Base-by-base conservation (phyloP, 352 stramenopile species). In the Phytopythium kandeliae region DNA sequence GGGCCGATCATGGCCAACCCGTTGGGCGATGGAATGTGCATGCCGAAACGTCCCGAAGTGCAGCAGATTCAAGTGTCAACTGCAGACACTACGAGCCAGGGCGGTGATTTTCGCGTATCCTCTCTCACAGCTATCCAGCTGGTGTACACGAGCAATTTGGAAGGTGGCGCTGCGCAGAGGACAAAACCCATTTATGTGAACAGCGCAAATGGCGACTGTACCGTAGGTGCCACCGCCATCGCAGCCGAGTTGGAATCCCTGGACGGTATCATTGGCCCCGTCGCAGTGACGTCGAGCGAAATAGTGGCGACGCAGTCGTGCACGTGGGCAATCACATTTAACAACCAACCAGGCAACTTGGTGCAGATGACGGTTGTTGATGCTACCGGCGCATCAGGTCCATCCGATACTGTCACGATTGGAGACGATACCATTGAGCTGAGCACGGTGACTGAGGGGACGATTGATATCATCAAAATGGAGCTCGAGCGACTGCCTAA, bases 401-500 rank as follows among this genome's bases (percentile, higher is more conserved):
- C 85, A 9, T 65, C 73, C 7, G 58, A 38, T 19, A 53, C 63
- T 0, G 61, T 85, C 24, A 82, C 57, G 8, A 68, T 91, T 31
- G 82, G 75, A 16, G 86, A 96, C 43, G 90, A 97, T 45, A 93
- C 86, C 1, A 63, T 97, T 17, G 69, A 74, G 4, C 61, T 97
- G 42, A 74, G 56, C 13, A 95, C 87, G 0, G 7, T 87, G 35
- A 61, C 65, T 17, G 75, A 96, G 31, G 90, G 90, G 2, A 71
- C 84, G 9, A 86, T 97, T 37, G 85, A 98, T 52, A 78, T 97
- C n/a, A 92, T 98, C 57, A 96, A 98, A 65, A 75, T 90, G 0
- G 92, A 98, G 57, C 84, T 98, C 16, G 91, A 98, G 54, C 78
- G 84, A 44, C 73, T 98, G 16, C 63, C 60, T 9, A 96, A 92